These are phyloP conservation scores for Psilocybe mexicana DNA, from an alignment of 1,284 basidiomycete species.

Conservation along the genomic window DNA sequence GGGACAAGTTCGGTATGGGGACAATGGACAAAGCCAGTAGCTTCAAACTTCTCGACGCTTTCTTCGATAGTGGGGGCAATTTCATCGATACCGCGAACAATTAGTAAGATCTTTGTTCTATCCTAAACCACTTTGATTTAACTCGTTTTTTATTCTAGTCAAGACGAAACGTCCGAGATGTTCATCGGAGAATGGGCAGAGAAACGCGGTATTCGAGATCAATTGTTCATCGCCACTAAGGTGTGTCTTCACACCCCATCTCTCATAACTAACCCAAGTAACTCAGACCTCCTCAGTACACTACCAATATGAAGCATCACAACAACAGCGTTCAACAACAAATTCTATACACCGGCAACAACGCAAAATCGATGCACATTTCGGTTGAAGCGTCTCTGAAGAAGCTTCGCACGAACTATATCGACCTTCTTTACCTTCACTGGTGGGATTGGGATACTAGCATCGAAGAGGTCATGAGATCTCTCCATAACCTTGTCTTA, in stretches of 20 bases:
- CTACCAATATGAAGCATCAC: constrained; percentile 28
- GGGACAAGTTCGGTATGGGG: constrained; percentile 10
- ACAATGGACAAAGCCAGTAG: constrained; percentile 34
- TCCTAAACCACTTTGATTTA: neutral
- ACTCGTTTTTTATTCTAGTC: neutral
- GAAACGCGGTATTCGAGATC: constrained; percentile 46
- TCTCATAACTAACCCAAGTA: neutral
- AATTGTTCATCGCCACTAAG: constrained; percentile 55
- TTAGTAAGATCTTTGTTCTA: neutral
- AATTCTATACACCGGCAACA: constrained; percentile 49
- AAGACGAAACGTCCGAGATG: constrained; percentile 6
- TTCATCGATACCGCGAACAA: constrained; percentile 54
- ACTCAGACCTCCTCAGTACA: constrained; percentile 28
- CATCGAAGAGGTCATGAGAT: constrained; percentile 56
- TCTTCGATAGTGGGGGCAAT: constrained; percentile 46
- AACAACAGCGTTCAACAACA: constrained; percentile 30
- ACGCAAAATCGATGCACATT: constrained; percentile 40
- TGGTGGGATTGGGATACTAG: constrained; percentile 54
- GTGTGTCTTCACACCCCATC: constrained; percentile 22
- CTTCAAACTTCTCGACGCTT: constrained; percentile 49
- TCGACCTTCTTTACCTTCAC: constrained; percentile 55
- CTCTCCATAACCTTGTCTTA: constrained; percentile 44
- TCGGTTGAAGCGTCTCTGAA: constrained; percentile 49
- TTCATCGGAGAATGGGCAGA: constrained; percentile 54
- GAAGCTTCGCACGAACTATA: constrained; percentile 57